These are phyloP conservation scores for Arxiozyma telluris DNA, from an alignment of 1,139 yeast species.

Conservation along the genomic window DNA sequence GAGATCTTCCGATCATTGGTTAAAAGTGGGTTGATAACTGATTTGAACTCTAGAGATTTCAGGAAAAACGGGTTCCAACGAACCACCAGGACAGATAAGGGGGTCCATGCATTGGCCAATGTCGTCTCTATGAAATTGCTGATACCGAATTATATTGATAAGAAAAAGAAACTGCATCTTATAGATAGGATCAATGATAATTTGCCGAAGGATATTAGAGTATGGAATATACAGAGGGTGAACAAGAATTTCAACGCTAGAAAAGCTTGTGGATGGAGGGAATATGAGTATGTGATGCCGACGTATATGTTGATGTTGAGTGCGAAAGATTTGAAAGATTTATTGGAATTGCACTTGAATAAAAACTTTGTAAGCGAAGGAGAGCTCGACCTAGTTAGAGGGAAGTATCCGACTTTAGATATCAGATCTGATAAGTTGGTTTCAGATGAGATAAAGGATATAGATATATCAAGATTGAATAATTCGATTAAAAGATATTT, in stretches of 20 bases:
- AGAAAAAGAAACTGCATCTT: conserved; percentile 33
- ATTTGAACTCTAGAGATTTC: conserved; percentile 78
- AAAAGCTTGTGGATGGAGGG: conserved; percentile 4
- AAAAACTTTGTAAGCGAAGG: not conserved
- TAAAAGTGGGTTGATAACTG: conserved; percentile 80
- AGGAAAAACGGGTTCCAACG: conserved; percentile 86
- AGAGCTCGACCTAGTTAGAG: not conserved
- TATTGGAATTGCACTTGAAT: not conserved
- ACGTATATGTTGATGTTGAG: not conserved
- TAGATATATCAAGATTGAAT: not conserved
- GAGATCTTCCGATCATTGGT: conserved; percentile 82
- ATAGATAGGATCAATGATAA: conserved; percentile 46
- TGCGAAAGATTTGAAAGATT: not conserved
- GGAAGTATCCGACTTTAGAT: not conserved
- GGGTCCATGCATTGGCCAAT: conserved; percentile 97
- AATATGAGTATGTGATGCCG: conserved; percentile 10
- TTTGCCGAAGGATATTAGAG: conserved; percentile 27
- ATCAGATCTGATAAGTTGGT: not conserved
- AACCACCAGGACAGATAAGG: conserved; percentile 96
- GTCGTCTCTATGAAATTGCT: conserved; percentile 49
- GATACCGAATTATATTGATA: conserved; percentile 53
- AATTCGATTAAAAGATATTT: not conserved
- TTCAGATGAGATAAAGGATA: not conserved
- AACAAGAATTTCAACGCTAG: conserved; percentile 7
- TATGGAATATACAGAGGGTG: conserved; percentile 8